Evolutionary conservation across 2,329 filamentous ascomycete genomes (phyloP), one percentile per base, ranked within the genome.

Genomic region (Curvularia lunata): DNA sequence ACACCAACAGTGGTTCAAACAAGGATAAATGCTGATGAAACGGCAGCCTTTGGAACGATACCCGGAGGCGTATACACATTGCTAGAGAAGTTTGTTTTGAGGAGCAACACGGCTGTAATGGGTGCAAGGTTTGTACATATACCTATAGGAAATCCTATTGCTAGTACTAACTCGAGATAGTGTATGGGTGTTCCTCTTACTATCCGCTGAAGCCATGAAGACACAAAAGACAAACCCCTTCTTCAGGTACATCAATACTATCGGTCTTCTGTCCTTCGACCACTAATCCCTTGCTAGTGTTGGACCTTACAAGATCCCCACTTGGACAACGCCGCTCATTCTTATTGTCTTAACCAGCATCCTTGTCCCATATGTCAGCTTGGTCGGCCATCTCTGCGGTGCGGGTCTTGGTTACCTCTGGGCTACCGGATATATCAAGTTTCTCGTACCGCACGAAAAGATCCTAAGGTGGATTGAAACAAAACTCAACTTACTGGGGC

Each of bases 121-220:
- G 95, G 95, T 55, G 88, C 92, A 38, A 96, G 91, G 91, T 93
- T 79, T 68, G 83, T 19, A 19, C 13, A 4, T 9, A 47, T 23
- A 8, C 0, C 8, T 16, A 3, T 6, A 2, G 1, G 2, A 9
- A 5, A n/a, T 5, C 12, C 4, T 10, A 4, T 2, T 18, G 3
- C 16, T 16, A 1, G 41, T 40, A 46, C 63, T 61, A 25, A 60
- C 54, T 13, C 23, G 9, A n/a, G 4, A 25, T 63, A 97, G 93
- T 76, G 85, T 97, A 54, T 97, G 94, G 92, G 89, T 96, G 0
- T 97, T 98, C 75, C 84, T 97, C 25, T 84, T 99, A 21, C 83
- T 98, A 34, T 89, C 88, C 41, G 86, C 90, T 63, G 94, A 98
- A 77, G 88, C 92, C 5, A 90, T 97, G 64, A 91, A 92, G 75